Evolutionary conservation across 176 grass and related monocot genomes (phyloP), one percentile per base, ranked within the genome.

Genomic region (Cymbopogon citratus): DNA sequence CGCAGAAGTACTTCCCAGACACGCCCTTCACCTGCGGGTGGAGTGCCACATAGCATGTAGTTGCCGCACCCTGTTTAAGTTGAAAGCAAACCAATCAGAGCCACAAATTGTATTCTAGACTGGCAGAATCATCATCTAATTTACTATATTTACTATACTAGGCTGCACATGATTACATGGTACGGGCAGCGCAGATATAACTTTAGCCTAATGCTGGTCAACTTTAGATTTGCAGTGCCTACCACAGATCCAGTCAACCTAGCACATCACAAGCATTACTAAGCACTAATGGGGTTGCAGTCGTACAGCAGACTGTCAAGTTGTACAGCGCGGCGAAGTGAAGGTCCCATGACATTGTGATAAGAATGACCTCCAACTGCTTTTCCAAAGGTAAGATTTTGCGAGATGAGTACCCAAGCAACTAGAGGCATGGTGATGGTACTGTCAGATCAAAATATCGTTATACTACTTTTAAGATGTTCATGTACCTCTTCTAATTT

Each of bases 21-120:
- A 93, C 88, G 1, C 90, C 90, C 72, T 85, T 91, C 9, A 86
- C 88, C 73, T 84, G 82, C 1, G 86, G 90, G 87, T 98, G 90
- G 81, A 98, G 76, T 1, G 92, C 92, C 2, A 91, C 86, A 35
- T 98, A 98, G 80, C 95, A 98, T 63, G 84, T 88, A 7, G 90
- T 98, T 27, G 92, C 92, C 27, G 95, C 95, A n/a, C 95, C 92
- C 92, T 98, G 56, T 81, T 73, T 33, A 52, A 41, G 45, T 78
- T 63, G 8, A 21, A 62, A 1, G 82, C 66, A 85, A 57, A 65
- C 80, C 31, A 9, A 29, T 39, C 16, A 48, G 45, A 69, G 14
- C 45, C 9, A 13, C 69, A 63, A 48, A 10, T 5, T 14, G 10
- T 16, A 29, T 9, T n/a, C 70, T 43, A 78, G 38, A 52, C 49